These are phyloP conservation scores for Termitomyces heimii DNA, from an alignment of 768 basidiomycete species.

Conservation along the genomic window DNA sequence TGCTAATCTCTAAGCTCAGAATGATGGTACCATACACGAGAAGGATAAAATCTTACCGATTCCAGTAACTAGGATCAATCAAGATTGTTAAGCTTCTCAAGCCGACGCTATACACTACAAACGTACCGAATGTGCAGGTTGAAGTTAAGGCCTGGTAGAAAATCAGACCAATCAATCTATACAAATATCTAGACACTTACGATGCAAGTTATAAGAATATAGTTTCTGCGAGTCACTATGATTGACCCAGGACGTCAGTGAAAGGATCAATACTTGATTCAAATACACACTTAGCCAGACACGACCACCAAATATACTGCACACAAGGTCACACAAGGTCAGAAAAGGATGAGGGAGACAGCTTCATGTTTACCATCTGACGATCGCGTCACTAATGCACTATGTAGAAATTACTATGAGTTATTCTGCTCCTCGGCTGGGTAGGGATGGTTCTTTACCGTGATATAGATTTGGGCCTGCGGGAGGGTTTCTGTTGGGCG, in stretches of 20 bases:
- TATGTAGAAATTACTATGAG: not conserved
- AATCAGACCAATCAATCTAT: not conserved
- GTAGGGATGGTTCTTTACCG: not conserved
- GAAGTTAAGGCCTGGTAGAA: conserved; percentile 8
- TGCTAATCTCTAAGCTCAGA: conserved; percentile 9
- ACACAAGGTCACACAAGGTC: not conserved
- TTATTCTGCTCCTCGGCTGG: not conserved
- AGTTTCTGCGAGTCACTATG: conserved; percentile 16
- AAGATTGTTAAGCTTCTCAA: not conserved
- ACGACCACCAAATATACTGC: conserved; percentile 20
- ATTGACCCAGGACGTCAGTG: not conserved
- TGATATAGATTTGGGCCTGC: conserved; percentile 10
- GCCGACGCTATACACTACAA: not conserved
- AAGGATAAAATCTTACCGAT: conserved; percentile 8
- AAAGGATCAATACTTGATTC: not conserved
- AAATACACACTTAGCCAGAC: conserved; percentile 20
- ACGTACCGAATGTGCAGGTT: conserved; percentile 13
- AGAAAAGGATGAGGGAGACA: not conserved
- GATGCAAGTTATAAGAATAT: conserved; percentile 12
- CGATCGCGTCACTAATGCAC: conserved; percentile 22
- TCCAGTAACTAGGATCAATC: conserved; percentile 8
- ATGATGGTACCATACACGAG: not conserved
- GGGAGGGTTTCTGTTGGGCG: not conserved
- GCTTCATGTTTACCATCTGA: conserved; percentile 21
- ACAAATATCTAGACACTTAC: conserved; percentile 7